Conservation (phyloP, 257 asterid genomes). For the Jasminum sambac region DNA sequence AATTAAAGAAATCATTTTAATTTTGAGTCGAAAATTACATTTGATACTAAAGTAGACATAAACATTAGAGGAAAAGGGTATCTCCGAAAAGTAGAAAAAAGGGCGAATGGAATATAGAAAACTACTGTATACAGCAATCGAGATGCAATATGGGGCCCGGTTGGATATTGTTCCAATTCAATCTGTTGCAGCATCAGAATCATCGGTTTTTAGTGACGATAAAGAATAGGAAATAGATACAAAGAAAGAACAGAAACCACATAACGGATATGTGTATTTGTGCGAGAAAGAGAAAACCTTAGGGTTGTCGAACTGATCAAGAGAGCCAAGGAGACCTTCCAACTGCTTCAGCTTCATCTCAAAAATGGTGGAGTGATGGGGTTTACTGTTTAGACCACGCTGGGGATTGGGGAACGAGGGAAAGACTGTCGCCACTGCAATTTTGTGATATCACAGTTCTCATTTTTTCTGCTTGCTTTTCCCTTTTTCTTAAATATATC, state of each 20-base stretch:
- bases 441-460: no score
- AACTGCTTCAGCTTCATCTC: conserved; percentile 85
- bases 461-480: no score
- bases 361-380: not conserved
- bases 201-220: not conserved
- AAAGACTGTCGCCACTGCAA: no score
- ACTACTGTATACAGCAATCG: conserved; percentile 82
- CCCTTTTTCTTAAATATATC: no score
- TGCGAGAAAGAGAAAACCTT: conserved; percentile 45
- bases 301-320: conserved; percentile 71
- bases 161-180: conserved; percentile 93
- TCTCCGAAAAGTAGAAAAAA: conserved; percentile 10
- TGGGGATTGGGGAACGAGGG: no score
- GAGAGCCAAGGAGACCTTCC: conserved; percentile 66
- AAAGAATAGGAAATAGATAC: not conserved
- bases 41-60: not conserved
- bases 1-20: not conserved
- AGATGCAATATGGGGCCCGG: conserved; percentile 97
- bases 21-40: not conserved
- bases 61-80: conserved; percentile 16
- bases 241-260: not conserved
- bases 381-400: no score
- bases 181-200: conserved; percentile 46
- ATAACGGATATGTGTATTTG: not conserved
- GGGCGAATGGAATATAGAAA: conserved; percentile 11